Evolutionary conservation across 495 filamentous ascomycete species (phyloP), one percentile per base, ranked within the genome.

Genomic region (Halenospora varia): DNA sequence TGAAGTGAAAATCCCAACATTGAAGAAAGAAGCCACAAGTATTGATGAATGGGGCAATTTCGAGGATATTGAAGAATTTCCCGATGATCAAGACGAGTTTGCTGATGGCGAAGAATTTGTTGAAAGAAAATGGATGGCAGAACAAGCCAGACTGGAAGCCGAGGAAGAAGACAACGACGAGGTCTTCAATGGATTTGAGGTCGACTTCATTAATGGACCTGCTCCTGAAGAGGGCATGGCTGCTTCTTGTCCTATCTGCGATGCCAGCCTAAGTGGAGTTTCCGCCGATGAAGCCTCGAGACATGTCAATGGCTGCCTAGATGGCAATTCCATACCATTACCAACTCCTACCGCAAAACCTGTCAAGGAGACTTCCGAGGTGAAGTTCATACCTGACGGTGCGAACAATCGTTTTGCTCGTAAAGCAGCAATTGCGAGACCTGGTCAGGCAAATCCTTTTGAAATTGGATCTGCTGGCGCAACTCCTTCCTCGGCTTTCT

Each of bases 271-370:
- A 17, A 72, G 64, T 2, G 83, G 83, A 2, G 66, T 88, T 39
- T 79, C 68, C 26, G 77, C 88, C 48, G 75, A 78, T 50, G 78
- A 84, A 69, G 73, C 73, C 22, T 73, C 70, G 73, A 75, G 82
- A 78, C 94, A 99, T 68, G 94, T 97, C 56, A 99, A 99, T 67
- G 81, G 83, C 39, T 99, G 94, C 72, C 74, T 99, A 11, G 94
- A 99, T 71, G 90, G 90, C 0, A 87, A 86, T 51, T 77, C 84
- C 13, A 72, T 77, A 47, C 77, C 81, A 8, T 57, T 85, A 19
- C 74, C 79, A 26, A 56, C 39, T 15, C 56, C 6, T 1, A 35
- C 35, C 11, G 17, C 29, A 35, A 35, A 35, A 35, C 6, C 57
- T 47, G 19, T 25, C 1, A 60, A 61, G 17, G 65, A 53, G 1